These are phyloP conservation scores for Litchi chinensis DNA, from an alignment of 345 rosid genomes.

Conservation along the genomic window DNA sequence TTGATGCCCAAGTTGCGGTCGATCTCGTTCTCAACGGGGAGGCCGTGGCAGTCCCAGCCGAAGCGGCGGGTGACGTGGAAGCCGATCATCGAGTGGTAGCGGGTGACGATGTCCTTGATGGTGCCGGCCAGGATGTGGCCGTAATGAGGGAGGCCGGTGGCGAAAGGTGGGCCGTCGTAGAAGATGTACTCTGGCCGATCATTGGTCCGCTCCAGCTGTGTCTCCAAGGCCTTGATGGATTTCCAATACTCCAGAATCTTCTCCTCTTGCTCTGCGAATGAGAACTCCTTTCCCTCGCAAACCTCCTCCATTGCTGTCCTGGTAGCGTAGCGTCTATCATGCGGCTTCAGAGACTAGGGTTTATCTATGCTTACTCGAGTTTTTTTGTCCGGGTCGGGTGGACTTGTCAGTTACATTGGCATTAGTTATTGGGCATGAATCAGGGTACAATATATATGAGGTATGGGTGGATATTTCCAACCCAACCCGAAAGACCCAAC, in stretches of 20 bases:
- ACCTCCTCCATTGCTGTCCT: slow-evolving; percentile 72
- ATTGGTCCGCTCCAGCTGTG: slow-evolving; percentile 64
- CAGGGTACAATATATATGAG: too few species aligned
- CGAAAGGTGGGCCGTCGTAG: slow-evolving; percentile 99
- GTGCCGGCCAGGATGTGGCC: slow-evolving; percentile 98
- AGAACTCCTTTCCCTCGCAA: slow-evolving; percentile 84
- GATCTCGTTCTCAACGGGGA: slow-evolving; percentile 94
- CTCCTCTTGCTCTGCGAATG: slow-evolving; percentile 82
- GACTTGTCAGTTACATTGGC: too few species aligned
- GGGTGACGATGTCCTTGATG: slow-evolving; percentile 89
- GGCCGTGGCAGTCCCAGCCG: slow-evolving; percentile 99
- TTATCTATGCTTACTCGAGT: too few species aligned
- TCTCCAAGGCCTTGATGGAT: slow-evolving; percentile 75
- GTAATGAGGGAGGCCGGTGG: slow-evolving; percentile 96
- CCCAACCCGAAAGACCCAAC: too few species aligned
- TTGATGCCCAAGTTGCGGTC: slow-evolving; percentile 63
- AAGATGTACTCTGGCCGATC: slow-evolving; percentile 75
- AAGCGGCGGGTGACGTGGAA: slow-evolving; percentile 94
- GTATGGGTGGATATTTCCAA: too few species aligned
- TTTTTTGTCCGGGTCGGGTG: too few species aligned
- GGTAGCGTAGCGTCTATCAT: too few species aligned
- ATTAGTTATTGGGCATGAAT: too few species aligned
- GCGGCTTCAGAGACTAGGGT: too few species aligned
- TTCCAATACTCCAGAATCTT: slow-evolving; percentile 60
- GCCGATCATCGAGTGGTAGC: slow-evolving; percentile 87